These are phyloP conservation scores for Pseudogymnoascus sp. DNA, from an alignment of 2,329 filamentous ascomycete species.

Conservation along the genomic window DNA sequence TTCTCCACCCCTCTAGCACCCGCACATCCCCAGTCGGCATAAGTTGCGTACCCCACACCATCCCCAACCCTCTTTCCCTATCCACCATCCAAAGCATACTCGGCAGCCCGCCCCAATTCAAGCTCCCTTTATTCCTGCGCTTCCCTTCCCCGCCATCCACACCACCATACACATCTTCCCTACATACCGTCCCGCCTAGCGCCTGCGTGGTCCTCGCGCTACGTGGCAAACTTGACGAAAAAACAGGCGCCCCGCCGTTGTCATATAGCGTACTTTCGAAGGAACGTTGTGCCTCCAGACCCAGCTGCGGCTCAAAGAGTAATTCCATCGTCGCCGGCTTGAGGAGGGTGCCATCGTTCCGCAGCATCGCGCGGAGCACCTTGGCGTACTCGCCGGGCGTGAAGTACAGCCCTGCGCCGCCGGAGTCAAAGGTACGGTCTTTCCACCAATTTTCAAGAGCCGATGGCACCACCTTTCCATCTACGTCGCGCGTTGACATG, in stretches of 20 bases:
- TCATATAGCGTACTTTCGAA: constrained; percentile 46
- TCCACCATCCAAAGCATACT: constrained; percentile 88
- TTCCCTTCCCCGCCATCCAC: constrained; percentile 90
- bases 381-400: constrained; percentile 32
- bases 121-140: constrained; percentile 76
- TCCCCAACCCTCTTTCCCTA: constrained; percentile 73
- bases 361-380: constrained; percentile 36
- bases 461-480: neutral
- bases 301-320: constrained; percentile 39
- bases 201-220: constrained; percentile 83
- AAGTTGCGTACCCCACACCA: constrained; percentile 34
- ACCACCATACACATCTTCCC: constrained; percentile 99
- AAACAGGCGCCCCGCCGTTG: constrained; percentile 70
- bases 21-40: neutral
- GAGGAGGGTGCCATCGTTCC: constrained; percentile 40
- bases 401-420: constrained; percentile 30
- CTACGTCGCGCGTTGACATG: constrained; percentile 16
- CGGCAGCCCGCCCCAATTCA: constrained; percentile 71
- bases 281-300: neutral
- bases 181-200: constrained; percentile 91
- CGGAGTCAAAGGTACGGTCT: constrained; percentile 15
- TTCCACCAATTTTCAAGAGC: neutral
- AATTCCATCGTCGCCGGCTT: constrained; percentile 30
- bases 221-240: constrained; percentile 68
- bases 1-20: neutral